Base-by-base conservation (phyloP, 148 eudicot genomes). In the Rhododendron ferrugineum region DNA sequence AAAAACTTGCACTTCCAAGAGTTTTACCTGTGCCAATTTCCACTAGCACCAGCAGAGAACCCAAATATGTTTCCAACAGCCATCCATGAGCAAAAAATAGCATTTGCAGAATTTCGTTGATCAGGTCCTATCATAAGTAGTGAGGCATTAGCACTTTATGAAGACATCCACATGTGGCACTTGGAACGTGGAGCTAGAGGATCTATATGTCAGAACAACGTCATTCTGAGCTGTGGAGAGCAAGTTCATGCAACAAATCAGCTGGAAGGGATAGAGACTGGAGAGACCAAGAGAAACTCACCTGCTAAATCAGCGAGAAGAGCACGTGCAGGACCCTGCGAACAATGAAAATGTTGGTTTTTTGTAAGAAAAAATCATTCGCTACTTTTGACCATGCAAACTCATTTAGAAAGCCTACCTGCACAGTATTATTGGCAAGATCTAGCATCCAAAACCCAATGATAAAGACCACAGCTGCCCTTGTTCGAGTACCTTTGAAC, bases 321-420 rank as follows among this genome's bases (percentile, higher is more conserved):
- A 88, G 98, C 99, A 81, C 99, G 94, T 87, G 98, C 99, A 47
- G 99, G 99, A 82, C 99, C 98, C 99, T 97, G 90, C 30, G 89
- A 87, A 79, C 13, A 50, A 88, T 9, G 70, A 49, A 47, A 80
- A 30, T 56, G 44, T 83, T 84, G 78, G 54, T 11, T 76, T 32
- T 16, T 50, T 11, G 60, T n/a, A 52, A 11, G 44, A 86, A 64
- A 62, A 32, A 30, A 52, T 23, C 66, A 36, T 50, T 49, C 23
- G 14, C 32, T 46, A 81, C 36, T 64, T 82, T 73, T 26, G 60
- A 84, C 49, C 47, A 74, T 6, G 13, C 9, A 42, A 68, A 73
- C 62, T 34, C 56, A 6, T 87, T 77, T 66, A 14, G 81, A 72
- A 75, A 86, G 80, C 89, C 87, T 79, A 93, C 99, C 98, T 97